Evolutionary conservation across 2,329 filamentous ascomycete species (phyloP), one percentile per base, ranked within the genome.

Genomic region (Aaosphaeria pasadenensis): DNA sequence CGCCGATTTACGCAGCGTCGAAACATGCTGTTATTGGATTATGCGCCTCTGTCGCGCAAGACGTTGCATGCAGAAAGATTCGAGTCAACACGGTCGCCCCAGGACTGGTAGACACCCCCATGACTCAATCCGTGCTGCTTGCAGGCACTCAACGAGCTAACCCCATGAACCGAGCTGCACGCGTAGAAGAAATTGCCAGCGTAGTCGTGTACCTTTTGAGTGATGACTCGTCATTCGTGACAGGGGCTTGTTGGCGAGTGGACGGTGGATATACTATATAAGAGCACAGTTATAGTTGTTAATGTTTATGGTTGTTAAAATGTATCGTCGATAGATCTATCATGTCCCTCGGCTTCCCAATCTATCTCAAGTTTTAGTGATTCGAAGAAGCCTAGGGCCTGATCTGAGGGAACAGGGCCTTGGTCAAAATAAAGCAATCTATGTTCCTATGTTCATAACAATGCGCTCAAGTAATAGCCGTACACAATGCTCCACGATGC

Each of bases 11-110:
- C 44, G 47, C 51, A 11, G 60, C 66, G 1, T 57, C 51, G 11
- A 71, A 71, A 47, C 67, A 69, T 46, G 66, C 54, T 5, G 62
- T 69, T 9, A 53, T 69, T 11, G 67, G 67, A 3, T 53, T 70
- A 30, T 66, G 64, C 6, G 54, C 58, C 32, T 50, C 53, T n/a
- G 59, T 62, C 3, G 68, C 66, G 6, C 64, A 65, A 45, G 66
- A 69, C 47, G 58, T 60, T 28, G 66, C 62, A 28, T 49, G 57
- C 38, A 55, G 58, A 24, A 53, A 46, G 4, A 52, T 60, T 38
- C 9, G 39, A 9, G 39, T 41, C 11, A 41, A 41, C 24, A 28
- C 39, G 17, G 39, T 41, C 7, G 39, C 39, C 11, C 39, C 39
- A 24, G 33, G 33, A 36, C 13, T 36, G 9, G 13, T 36, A 9